Base-by-base conservation (phyloP, 805 yeast genomes). In the Scheffersomyces stipitis region DNA sequence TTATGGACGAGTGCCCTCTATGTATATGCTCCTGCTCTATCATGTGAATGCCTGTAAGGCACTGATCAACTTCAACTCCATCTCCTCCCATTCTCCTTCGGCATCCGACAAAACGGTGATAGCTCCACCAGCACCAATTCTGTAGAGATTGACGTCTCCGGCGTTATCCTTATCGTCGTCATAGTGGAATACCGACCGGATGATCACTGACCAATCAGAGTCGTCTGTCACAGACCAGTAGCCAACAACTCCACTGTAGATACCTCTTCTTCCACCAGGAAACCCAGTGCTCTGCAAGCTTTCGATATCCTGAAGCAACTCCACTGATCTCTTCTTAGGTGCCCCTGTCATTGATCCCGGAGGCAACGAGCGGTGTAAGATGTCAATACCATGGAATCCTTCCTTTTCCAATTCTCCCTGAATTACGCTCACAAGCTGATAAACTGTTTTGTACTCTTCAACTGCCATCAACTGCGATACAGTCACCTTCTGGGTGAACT, bases 261-360 rank as follows among this genome's bases (percentile, higher is more conserved):
- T 61, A 0, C 98, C 98, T 51, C 83, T 62, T 50, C 98, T 74
- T 7, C 72, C 71, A 10, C 67, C 68, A 1, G 48, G 20, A 17
- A 44, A 44, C 15, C 57, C 51, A 18, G 54, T 62, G 0, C 49
- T 41, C 26, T 75, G 72, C 38, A 66, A 37, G 8, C 60, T 48
- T 49, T 84, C 93, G 4, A 84, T 58, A 0, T 57, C 54, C 42
- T 82, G 85, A 18, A 93, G 67, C 4, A 95, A 58, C 58, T 91
- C 93, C 4, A 93, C 95, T 0, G 96, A 87, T 41, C 96, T 74
- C 49, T 83, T 85, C 64, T 93, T 93, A 2, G 99, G 99, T 0
- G 99, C 99, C 3, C 99, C 99, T 0, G 99, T 93, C 99, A 93
- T 93, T 1, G 98, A 91, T 0, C 99, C 99, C 0, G 99, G 96